Conservation (phyloP, 2,329 filamentous ascomycete species). For the Pestalotiopsis fici region DNA sequence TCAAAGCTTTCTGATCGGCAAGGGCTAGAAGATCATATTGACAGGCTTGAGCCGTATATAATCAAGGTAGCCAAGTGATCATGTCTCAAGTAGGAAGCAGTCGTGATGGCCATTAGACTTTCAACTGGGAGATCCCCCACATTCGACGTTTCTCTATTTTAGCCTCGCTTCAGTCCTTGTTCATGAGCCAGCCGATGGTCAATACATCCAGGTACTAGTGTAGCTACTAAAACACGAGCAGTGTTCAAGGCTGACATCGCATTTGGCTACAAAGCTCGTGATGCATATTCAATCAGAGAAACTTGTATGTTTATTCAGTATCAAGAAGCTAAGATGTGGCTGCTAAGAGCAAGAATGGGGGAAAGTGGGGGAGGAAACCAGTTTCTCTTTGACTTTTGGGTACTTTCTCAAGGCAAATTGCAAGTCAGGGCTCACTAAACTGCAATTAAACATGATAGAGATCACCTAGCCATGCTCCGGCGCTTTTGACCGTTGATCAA, state of each 20-base stretch:
- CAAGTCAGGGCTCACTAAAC: not conserved
- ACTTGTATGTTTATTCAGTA: too few species aligned
- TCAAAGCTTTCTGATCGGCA: not conserved
- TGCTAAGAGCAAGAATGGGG: not conserved
- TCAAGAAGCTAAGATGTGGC: not conserved
- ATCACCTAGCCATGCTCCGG: not conserved
- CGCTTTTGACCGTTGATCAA: not conserved
- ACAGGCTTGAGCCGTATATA: not conserved
- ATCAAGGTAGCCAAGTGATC: not conserved
- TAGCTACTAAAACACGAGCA: not conserved
- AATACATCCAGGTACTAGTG: not conserved
- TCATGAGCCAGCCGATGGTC: not conserved
- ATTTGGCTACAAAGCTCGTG: not conserved
- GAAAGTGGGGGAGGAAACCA: not conserved
- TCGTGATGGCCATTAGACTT: not conserved
- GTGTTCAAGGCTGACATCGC: not conserved
- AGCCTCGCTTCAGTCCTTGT: not conserved
- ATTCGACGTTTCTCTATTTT: not conserved
- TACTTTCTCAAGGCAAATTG: not conserved
- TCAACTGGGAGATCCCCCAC: not conserved
- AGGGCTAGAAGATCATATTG: not conserved
- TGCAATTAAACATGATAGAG: not conserved
- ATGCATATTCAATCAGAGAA: not conserved
- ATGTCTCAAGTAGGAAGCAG: not conserved
- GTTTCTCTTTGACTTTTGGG: not conserved